Percentiles rank a stretch among this genome's conserved stretches.
These are phyloP conservation scores for Tuctoria greenei DNA, from an alignment of 176 grass and related monocot genomes.

Conservation along the genomic window DNA sequence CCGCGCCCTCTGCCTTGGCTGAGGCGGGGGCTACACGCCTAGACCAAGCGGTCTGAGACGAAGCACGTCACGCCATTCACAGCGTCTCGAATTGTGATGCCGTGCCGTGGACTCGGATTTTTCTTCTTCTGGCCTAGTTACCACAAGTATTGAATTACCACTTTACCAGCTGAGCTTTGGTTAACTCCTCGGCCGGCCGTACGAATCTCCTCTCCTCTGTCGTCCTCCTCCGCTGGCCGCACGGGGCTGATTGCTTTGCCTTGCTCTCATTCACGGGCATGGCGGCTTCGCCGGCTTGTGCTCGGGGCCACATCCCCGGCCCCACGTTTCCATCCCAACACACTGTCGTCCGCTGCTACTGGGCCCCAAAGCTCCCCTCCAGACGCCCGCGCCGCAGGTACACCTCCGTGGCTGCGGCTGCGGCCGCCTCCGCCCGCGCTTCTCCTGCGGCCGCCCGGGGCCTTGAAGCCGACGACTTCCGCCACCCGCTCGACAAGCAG, in stretches of 20 bases:
- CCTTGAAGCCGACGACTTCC: slow-evolving; percentile 87
- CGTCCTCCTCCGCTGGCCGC: background rate
- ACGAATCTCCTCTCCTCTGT: background rate
- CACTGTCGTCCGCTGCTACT: slow-evolving; percentile 9
- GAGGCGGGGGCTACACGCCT: background rate
- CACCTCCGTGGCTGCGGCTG: background rate
- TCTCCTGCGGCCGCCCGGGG: slow-evolving; percentile 32
- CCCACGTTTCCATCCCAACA: slow-evolving; percentile 8
- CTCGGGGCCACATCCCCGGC: slow-evolving; percentile 2
- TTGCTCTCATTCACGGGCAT: slow-evolving; percentile 11
- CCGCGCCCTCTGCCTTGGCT: no score
- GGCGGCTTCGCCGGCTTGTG: slow-evolving; percentile 39
- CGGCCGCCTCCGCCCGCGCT: slow-evolving; percentile 26
- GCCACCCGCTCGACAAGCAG: slow-evolving; percentile 94
- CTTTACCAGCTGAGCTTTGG: background rate
- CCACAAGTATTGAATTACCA: background rate
- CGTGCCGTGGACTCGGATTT: background rate
- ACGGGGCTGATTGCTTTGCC: background rate
- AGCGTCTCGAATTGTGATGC: background rate
- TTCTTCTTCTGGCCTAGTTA: background rate
- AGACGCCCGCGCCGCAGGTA: background rate
- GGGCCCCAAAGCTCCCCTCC: background rate
- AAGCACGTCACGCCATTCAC: slow-evolving; percentile 32
- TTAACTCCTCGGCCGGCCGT: background rate
- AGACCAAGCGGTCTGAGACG: slow-evolving; percentile 14